Conservation (phyloP, 768 basidiomycete genomes). For the Clitopilus passeckerianus region DNA sequence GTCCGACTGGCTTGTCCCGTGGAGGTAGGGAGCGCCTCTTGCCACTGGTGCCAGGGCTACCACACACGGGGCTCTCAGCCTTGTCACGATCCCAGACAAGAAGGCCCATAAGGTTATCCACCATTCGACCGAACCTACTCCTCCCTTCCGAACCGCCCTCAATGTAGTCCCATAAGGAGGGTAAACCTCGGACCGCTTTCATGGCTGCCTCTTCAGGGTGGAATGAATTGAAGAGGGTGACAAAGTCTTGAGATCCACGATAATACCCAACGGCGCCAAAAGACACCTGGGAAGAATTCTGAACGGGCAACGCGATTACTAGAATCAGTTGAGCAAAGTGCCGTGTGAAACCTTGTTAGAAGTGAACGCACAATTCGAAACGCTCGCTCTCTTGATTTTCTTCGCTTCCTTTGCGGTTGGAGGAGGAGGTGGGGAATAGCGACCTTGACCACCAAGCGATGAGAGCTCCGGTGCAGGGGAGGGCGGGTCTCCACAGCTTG, state of each 20-base stretch:
- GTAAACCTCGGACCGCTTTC: constrained; percentile 39
- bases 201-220: constrained; percentile 42
- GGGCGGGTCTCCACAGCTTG: neutral
- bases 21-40: neutral
- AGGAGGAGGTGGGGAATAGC: neutral
- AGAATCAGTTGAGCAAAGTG: neutral
- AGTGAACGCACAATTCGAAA: neutral
- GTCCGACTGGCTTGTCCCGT: neutral
- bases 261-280: constrained; percentile 78
- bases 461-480: neutral
- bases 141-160: neutral
- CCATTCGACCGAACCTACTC: neutral
- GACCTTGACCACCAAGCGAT: neutral
- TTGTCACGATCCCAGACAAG: neutral
- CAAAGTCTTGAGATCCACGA: constrained; percentile 55
- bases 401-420: neutral
- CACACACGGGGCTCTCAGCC: neutral
- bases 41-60: neutral
- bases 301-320: constrained; percentile 61
- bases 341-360: no score
- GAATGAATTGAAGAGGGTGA: constrained; percentile 69
- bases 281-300: constrained; percentile 57
- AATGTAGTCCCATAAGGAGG: constrained; percentile 55
- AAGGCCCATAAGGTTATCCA: neutral
- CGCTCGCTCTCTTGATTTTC: neutral